Conservation (phyloP, 495 filamentous ascomycete species). For the Tuber aestivum region DNA sequence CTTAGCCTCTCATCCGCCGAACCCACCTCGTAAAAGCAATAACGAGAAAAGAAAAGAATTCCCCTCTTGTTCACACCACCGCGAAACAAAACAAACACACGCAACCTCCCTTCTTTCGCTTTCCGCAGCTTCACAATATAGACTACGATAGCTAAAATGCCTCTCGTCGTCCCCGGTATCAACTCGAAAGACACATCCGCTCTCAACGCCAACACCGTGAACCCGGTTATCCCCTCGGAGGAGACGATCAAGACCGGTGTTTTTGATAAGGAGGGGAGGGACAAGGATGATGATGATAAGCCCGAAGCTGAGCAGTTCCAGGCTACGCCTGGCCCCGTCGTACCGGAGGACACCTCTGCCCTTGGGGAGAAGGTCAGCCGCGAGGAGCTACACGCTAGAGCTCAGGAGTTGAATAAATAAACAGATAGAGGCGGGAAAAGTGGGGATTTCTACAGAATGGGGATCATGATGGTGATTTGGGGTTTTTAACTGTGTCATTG, state of each 20-base stretch:
- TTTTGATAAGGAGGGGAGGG: constrained; percentile 21
- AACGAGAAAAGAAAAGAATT: constrained; percentile 14
- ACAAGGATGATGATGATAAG: not conserved
- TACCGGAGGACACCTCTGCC: constrained; percentile 35
- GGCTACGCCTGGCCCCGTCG: constrained; percentile 37
- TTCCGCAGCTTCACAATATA: not conserved
- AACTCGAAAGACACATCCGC: constrained; percentile 30
- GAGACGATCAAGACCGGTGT: constrained; percentile 32
- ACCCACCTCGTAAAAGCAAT: not conserved
- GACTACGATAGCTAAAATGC: constrained; percentile 25
- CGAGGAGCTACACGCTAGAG: constrained; percentile 33
- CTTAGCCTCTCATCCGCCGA: not conserved
- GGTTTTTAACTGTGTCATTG: not conserved
- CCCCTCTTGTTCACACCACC: not conserved
- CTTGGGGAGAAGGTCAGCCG: constrained; percentile 22
- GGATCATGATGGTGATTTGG: not conserved
- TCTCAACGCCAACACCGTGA: constrained; percentile 4
- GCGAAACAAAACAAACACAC: not conserved
- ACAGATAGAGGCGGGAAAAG: not conserved
- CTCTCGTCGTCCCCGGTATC: constrained; percentile 38
- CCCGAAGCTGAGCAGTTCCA: constrained; percentile 28
- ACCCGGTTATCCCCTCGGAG: constrained; percentile 29
- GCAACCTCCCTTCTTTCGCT: not conserved
- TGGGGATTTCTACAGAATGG: not conserved
- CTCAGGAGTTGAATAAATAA: constrained; percentile 39